Evolutionary conservation across 2,329 filamentous ascomycete genomes (phyloP).

Genomic region (Venturia pyrina): DNA sequence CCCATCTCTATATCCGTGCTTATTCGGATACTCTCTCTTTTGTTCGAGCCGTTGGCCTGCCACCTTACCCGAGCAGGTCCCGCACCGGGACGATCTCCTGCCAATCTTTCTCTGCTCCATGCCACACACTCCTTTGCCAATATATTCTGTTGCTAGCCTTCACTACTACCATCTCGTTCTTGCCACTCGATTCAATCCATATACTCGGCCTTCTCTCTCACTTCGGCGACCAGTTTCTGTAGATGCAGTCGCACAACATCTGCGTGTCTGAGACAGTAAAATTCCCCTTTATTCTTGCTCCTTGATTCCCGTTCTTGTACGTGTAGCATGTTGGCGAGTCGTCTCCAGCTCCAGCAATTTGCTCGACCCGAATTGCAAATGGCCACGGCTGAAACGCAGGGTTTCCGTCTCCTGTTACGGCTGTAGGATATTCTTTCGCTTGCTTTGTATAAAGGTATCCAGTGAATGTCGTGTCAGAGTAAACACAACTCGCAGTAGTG

Average conservation of each 20-base stretch:
- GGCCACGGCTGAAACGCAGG: conserved; percentile 42
- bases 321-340: conserved; percentile 46
- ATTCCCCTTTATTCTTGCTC: conserved; percentile 19
- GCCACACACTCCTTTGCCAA: not conserved
- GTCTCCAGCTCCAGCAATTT: conserved; percentile 38
- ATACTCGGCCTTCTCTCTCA: not conserved
- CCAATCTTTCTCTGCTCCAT: not conserved
- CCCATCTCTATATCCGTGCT: not conserved
- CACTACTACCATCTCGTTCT: not conserved
- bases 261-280: conserved; percentile 26
- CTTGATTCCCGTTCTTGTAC: conserved; percentile 24
- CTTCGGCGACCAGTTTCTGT: conserved; percentile 30
- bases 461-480: conserved; percentile 44
- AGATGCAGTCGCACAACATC: conserved; percentile 36
- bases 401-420: conserved; percentile 18
- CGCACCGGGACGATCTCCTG: not conserved
- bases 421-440: conserved; percentile 29
- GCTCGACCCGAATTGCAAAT: conserved; percentile 46
- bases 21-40: not conserved
- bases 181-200: not conserved
- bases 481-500: conserved; percentile 46
- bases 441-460: conserved; percentile 52
- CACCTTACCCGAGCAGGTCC: not conserved
- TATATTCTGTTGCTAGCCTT: not conserved
- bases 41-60: not conserved